These are phyloP conservation scores for Kondoa subrosea DNA, from an alignment of 768 basidiomycete species.

Conservation along the genomic window DNA sequence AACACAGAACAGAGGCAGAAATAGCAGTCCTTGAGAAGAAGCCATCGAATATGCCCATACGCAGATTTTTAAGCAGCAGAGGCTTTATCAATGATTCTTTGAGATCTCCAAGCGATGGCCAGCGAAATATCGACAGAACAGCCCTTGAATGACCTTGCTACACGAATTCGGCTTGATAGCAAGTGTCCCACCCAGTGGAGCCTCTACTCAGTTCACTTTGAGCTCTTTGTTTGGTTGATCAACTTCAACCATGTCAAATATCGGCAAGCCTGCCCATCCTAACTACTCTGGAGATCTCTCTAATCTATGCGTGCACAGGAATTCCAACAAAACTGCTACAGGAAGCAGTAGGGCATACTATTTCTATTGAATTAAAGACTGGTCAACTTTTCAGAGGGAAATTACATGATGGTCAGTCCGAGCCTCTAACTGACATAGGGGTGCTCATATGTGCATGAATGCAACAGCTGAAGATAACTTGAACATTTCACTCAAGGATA, in stretches of 20 bases:
- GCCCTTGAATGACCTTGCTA: too few relatives aligned
- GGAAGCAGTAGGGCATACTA: constrained; percentile 85
- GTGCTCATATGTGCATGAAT: neutral
- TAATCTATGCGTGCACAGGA: neutral
- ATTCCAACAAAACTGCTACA: constrained; percentile 46
- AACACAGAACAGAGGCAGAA: too few relatives aligned
- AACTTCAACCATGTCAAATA: constrained; percentile 18
- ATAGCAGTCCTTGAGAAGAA: too few relatives aligned
- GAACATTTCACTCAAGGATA: constrained; percentile 88
- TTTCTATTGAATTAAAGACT: constrained; percentile 96
- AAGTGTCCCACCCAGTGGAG: too few relatives aligned
- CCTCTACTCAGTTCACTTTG: too few relatives aligned
- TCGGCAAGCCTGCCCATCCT: neutral
- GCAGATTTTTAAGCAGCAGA: too few relatives aligned
- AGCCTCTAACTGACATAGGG: neutral
- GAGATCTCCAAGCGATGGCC: too few relatives aligned
- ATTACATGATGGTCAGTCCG: constrained; percentile 69
- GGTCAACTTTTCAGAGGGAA: constrained; percentile 95
- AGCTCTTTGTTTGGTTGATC: too few relatives aligned
- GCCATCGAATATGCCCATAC: too few relatives aligned
- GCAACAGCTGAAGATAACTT: constrained; percentile 83
- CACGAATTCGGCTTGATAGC: too few relatives aligned
- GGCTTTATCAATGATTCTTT: too few relatives aligned
- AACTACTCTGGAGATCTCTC: neutral
- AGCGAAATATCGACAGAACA: too few relatives aligned